A percentile compares a stretch with the other conserved stretches of the same genome.
Evolutionary conservation across 1,284 basidiomycete species (phyloP).

Genomic region (Tilletia indica): DNA sequence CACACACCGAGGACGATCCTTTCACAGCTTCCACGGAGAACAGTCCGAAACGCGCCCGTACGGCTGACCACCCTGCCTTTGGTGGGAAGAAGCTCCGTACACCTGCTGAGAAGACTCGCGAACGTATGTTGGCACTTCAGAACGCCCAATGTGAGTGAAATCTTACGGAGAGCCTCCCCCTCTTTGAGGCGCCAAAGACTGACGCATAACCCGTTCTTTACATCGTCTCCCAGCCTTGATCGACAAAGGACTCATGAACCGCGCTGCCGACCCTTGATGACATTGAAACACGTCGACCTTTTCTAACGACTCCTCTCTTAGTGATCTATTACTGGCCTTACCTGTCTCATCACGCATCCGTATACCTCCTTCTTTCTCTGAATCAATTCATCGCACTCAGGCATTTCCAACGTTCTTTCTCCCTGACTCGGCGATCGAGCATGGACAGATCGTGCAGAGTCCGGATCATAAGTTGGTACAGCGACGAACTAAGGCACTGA

Average conservation of each 20-base stretch:
- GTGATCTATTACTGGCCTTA: not conserved
- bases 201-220: not conserved
- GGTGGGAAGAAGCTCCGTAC: slow-evolving; percentile 1
- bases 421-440: too few relatives aligned
- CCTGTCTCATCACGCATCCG: too few relatives aligned
- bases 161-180: not conserved
- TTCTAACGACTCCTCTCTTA: not conserved
- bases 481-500: too few relatives aligned
- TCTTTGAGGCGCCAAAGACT: not conserved
- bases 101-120: slow-evolving; percentile 8
- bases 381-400: too few relatives aligned
- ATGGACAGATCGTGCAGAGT: too few relatives aligned
- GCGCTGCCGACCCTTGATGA: not conserved
- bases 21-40: not conserved
- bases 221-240: not conserved
- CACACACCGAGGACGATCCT: not conserved
- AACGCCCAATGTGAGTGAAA: slow-evolving; percentile 3
- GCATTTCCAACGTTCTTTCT: too few relatives aligned
- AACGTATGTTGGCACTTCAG: slow-evolving; percentile 3
- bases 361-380: too few relatives aligned
- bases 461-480: too few relatives aligned
- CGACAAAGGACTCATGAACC: slow-evolving; percentile 2
- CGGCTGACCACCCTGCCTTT: not conserved
- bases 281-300: not conserved
- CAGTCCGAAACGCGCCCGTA: slow-evolving; percentile 12